Evolutionary conservation across 495 filamentous ascomycete genomes (phyloP), one percentile per base, ranked within the genome.

Genomic region (Neurospora sp.): DNA sequence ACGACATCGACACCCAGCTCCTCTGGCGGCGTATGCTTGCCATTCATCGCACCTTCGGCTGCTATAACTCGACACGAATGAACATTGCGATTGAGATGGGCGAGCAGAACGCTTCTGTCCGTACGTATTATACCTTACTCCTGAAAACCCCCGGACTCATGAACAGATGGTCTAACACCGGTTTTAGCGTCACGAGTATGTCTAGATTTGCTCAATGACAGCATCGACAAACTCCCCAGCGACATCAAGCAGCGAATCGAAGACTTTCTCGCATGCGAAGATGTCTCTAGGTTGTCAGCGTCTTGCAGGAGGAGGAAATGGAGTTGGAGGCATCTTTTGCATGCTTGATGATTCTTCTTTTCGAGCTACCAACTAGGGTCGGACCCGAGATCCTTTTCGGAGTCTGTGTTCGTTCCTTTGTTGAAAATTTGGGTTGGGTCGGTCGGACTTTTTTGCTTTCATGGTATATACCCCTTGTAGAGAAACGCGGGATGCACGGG

Each of bases 11-110:
- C 72, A 77, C 80, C 31, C 78, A 77, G 68, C 78, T 77, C 38
- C 77, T 85, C 22, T 85, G 83, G 83, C 74, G 77, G 68, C 81
- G 82, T 37, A 85, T 85, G 83, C 77, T 85, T 31, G 79, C 78
- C 16, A 79, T 85, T 12, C 83, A 85, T 74, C 73, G 74, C 44
- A 79, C 73, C 27, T 85, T 82, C 39, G 81, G 82, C 10, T 85
- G 83, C 74, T 85, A 85, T 71, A 83, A 83, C 53, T 84, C 82
- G 9, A 81, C 83, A 22, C 74, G 83, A 37, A 84, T 85, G 83
- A 77, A 77, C 35, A 81, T 82, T 14, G 83, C 83, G 6, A 72
- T 85, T 31, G 81, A 80, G 11, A 78, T 75, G n/a, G 80, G 77
- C 10, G 77, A 76, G 16, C 75, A 78, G 31, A 77, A 61, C 22